A percentile compares a stretch with the other conserved stretches of the same genome.
Evolutionary conservation across 768 basidiomycete genomes (phyloP).

Genomic region (Russula sp.): DNA sequence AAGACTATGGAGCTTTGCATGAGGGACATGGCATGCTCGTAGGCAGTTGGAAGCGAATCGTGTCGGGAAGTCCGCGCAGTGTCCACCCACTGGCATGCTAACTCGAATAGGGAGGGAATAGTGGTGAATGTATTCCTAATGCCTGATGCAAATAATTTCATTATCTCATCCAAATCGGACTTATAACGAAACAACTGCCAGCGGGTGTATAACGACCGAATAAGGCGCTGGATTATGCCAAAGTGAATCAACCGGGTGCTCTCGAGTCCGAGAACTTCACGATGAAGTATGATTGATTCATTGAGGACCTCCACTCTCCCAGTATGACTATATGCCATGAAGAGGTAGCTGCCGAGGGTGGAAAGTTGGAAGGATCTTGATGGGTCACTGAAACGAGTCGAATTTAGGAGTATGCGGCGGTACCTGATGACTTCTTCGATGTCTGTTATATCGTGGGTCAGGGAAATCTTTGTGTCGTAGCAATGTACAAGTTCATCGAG

Average conservation of each 20-base stretch:
- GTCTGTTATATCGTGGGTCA: not conserved
- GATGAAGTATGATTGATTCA: not conserved
- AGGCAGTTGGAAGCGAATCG: not conserved
- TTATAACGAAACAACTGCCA: not conserved
- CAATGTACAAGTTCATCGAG: not conserved
- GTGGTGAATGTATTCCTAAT: not conserved
- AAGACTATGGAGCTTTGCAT: not conserved
- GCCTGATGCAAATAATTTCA: not conserved
- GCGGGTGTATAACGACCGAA: not conserved
- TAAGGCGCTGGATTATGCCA: not conserved
- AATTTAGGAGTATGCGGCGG: not conserved
- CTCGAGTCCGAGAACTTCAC: not conserved
- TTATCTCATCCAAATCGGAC: not conserved
- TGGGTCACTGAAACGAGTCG: not conserved
- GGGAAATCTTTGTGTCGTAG: not conserved
- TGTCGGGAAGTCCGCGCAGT: not conserved
- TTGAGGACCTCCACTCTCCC: not conserved
- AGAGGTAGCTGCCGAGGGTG: not conserved
- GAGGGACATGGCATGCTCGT: not conserved
- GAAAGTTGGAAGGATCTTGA: not conserved
- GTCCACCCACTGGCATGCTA: not conserved
- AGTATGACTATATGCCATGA: not conserved
- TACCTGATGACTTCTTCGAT: constrained; percentile 2
- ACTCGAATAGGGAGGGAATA: not conserved
- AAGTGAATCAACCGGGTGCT: not conserved